Conservation (phyloP, 495 filamentous ascomycete species). For the Hamigera avellanea region DNA sequence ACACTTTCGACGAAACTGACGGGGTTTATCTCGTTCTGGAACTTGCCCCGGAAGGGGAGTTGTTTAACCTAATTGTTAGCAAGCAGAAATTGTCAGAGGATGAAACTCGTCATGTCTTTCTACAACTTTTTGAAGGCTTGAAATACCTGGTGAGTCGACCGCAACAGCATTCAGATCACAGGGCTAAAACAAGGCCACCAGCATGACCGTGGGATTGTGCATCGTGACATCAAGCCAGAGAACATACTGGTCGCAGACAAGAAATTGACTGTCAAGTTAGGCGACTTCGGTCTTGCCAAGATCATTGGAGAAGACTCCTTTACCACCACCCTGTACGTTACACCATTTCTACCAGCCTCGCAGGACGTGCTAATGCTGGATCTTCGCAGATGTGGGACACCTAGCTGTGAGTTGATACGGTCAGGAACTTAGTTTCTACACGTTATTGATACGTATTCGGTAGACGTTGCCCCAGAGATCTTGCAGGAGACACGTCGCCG, state of each 20-base stretch:
- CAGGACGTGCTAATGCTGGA: constrained; percentile 5
- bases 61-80: constrained; percentile 89
- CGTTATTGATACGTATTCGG: constrained; percentile 11
- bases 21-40: constrained; percentile 89
- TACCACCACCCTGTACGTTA: constrained; percentile 73
- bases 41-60: constrained; percentile 80
- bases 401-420: constrained; percentile 55
- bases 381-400: constrained; percentile 66
- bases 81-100: constrained; percentile 77
- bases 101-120: constrained; percentile 76
- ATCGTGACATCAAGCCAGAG: constrained; percentile 97
- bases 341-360: not conserved
- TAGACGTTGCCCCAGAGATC: constrained; percentile 93
- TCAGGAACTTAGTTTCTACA: not conserved
- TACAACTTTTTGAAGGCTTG: constrained; percentile 83
- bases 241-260: constrained; percentile 88
- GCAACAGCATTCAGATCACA: not conserved
- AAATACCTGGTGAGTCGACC: constrained; percentile 71
- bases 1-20: constrained; percentile 85
- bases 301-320: constrained; percentile 99
- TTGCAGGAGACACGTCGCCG: constrained; percentile 64
- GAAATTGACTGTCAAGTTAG: constrained; percentile 77
- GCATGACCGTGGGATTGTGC: constrained; percentile 96
- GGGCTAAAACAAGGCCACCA: constrained; percentile 22
- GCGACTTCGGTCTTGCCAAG: constrained; percentile 95